A percentile compares a stretch with the other conserved stretches of the same genome.
Conservation (phyloP, 1,284 basidiomycete species). For the Papiliotrema laurentii region DNA sequence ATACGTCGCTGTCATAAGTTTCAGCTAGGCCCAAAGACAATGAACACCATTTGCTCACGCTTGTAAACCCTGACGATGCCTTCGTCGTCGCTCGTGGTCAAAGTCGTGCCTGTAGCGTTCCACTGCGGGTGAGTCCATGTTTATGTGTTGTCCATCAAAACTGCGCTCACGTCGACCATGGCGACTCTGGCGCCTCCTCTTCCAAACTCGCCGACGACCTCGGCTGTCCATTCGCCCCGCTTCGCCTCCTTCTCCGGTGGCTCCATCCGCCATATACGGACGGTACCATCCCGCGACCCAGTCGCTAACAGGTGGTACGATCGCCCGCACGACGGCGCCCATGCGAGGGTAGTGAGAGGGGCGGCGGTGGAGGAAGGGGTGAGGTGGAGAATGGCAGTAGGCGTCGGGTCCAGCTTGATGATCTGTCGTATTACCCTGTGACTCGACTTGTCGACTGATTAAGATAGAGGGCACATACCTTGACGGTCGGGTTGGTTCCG, state of each 20-base stretch:
- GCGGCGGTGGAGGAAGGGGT: slow-evolving; percentile 25
- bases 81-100: slow-evolving; percentile 85
- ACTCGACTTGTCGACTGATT: background rate
- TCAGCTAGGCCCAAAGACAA: slow-evolving; percentile 12
- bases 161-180: slow-evolving; percentile 67
- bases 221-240: slow-evolving; percentile 60
- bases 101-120: slow-evolving; percentile 64
- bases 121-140: slow-evolving; percentile 20
- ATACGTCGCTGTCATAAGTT: slow-evolving; percentile 42
- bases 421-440: slow-evolving; percentile 38
- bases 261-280: slow-evolving; percentile 73
- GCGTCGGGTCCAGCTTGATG: slow-evolving; percentile 49
- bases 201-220: slow-evolving; percentile 75
- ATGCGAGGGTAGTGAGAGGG: slow-evolving; percentile 71
- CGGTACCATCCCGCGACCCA: slow-evolving; percentile 75
- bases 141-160: background rate
- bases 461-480: slow-evolving; percentile 53
- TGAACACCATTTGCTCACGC: slow-evolving; percentile 42
- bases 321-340: slow-evolving; percentile 86
- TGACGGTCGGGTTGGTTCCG: slow-evolving; percentile 67
- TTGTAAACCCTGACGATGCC: slow-evolving; percentile 86
- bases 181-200: slow-evolving; percentile 76
- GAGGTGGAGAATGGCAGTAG: slow-evolving; percentile 41
- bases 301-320: slow-evolving; percentile 89
- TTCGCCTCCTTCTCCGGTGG: slow-evolving; percentile 52